phyloP scores from a whole-genome alignment of 305 asterid species.

The Solanum hybrid region DNA sequence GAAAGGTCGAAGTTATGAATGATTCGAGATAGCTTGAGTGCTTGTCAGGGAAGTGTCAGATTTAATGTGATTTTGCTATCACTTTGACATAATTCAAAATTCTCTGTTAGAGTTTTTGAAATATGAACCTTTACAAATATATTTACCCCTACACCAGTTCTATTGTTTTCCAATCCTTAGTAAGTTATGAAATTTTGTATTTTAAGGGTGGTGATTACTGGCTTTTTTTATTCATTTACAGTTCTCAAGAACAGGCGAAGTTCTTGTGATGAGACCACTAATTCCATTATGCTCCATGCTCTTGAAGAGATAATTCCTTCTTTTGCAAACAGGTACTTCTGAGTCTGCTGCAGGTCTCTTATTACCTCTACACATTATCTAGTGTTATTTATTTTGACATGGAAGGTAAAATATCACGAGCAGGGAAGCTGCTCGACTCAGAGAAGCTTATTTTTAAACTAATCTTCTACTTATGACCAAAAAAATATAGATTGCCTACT shows the following conservation, averaged over 20 bases:
- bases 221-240: not conserved
- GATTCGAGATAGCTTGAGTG: not conserved
- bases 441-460: not conserved
- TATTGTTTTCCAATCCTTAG: not conserved
- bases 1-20: not conserved
- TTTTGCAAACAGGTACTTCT: conserved; percentile 4
- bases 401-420: not conserved
- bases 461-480: not conserved
- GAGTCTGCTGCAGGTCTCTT: not conserved
- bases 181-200: not conserved
- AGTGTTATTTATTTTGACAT: not conserved
- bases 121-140: not conserved
- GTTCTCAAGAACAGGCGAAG: not conserved
- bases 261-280: not conserved
- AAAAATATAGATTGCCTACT: not conserved
- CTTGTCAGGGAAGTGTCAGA: not conserved
- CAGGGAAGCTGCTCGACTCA: not conserved
- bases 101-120: not conserved
- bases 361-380: not conserved
- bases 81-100: not conserved
- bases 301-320: conserved; percentile 13
- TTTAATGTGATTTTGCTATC: not conserved
- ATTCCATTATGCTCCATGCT: not conserved
- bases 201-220: not conserved
- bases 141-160: not conserved